These are phyloP conservation scores for Solanum neorickii DNA, from an alignment of 257 asterid genomes.

Conservation along the genomic window DNA sequence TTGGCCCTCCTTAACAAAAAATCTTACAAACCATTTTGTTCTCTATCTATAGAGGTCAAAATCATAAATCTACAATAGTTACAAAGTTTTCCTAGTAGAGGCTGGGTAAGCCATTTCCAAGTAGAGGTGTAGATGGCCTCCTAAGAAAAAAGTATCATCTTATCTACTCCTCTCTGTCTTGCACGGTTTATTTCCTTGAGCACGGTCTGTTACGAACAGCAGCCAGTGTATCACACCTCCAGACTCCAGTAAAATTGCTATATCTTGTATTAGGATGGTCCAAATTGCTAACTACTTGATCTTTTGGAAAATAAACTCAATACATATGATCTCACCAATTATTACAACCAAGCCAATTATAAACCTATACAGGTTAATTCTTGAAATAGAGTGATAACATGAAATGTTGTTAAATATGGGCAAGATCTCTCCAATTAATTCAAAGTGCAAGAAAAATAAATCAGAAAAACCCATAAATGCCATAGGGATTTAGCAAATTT, in stretches of 20 bases:
- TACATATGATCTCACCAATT: not conserved
- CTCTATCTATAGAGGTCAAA: not conserved
- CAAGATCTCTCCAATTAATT: not conserved
- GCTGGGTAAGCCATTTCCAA: not conserved
- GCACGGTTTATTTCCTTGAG: not conserved
- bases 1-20: not conserved
- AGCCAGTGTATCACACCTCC: not conserved
- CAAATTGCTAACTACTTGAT: not conserved
- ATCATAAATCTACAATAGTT: not conserved
- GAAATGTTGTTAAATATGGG: not conserved
- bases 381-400: not conserved
- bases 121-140: not conserved
- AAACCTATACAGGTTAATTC: not conserved
- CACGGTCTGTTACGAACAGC: not conserved
- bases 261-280: not conserved
- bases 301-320: not conserved
- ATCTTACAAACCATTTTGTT: not conserved
- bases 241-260: not conserved
- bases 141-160: not conserved
- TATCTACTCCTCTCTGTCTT: not conserved
- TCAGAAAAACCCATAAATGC: not conserved
- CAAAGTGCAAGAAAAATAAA: not conserved
- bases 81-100: not conserved
- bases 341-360: not conserved
- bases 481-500: not conserved